phyloP scores from a whole-genome alignment of 495 filamentous ascomycete genomes.

The Hyaloscypha finlandica region DNA sequence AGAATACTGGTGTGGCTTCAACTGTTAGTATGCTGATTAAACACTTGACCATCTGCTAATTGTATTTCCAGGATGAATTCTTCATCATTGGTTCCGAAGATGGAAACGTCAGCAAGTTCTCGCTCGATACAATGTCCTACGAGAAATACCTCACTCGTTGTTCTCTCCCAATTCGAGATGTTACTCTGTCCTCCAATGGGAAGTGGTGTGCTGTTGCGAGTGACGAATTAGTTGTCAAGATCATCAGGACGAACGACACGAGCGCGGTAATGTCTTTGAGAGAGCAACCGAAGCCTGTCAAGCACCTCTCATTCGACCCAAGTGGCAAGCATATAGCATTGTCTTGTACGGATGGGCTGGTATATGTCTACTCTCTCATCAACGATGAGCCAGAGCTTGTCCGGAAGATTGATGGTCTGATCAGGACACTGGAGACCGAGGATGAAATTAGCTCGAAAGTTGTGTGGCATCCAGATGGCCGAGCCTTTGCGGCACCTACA shows the following conservation, averaged over 20 bases:
- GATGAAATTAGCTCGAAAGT: slow-evolving; percentile 74
- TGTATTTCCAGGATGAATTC: slow-evolving; percentile 62
- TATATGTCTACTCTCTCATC: slow-evolving; percentile 86
- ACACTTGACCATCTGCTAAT: slow-evolving; percentile 6
- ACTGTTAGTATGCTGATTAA: slow-evolving; percentile 49
- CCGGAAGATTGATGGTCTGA: slow-evolving; percentile 81
- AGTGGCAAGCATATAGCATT: slow-evolving; percentile 74
- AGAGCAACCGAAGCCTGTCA: slow-evolving; percentile 79
- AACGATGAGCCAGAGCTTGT: slow-evolving; percentile 79
- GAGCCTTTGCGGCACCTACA: slow-evolving; percentile 85
- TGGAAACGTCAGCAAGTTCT: slow-evolving; percentile 88
- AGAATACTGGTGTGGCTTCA: slow-evolving; percentile 74
- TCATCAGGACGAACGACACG: slow-evolving; percentile 81
- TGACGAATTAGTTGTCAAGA: slow-evolving; percentile 88
- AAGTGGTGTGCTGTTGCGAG: slow-evolving; percentile 95
- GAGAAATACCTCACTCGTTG: slow-evolving; percentile 79
- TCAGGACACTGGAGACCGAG: slow-evolving; percentile 75
- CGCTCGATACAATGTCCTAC: slow-evolving; percentile 71
- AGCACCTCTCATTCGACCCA: slow-evolving; percentile 87
- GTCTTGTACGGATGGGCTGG: slow-evolving; percentile 81
- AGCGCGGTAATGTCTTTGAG: slow-evolving; percentile 70
- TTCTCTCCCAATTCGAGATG: slow-evolving; percentile 79
- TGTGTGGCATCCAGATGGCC: slow-evolving; percentile 93
- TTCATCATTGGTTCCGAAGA: slow-evolving; percentile 91
- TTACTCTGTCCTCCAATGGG: slow-evolving; percentile 79